Conservation (phyloP, 139 green algal genomes). For the Tetradesmus obliquus region DNA sequence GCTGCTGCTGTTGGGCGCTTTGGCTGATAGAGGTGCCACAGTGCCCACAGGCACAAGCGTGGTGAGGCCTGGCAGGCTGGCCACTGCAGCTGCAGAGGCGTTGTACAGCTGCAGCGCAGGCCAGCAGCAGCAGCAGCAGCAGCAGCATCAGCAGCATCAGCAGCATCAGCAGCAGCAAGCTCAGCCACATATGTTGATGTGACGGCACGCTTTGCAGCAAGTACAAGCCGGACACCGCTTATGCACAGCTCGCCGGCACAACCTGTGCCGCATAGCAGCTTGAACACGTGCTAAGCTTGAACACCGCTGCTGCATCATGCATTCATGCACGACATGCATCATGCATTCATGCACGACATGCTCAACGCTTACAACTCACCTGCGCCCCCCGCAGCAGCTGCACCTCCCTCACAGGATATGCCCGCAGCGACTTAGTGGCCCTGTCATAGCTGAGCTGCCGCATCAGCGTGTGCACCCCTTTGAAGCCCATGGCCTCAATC, state of each 20-base stretch:
- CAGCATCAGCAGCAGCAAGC: background rate
- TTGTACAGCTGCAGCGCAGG: constrained; percentile 6
- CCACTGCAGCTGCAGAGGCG: background rate
- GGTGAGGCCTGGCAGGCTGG: background rate
- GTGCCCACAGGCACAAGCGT: background rate
- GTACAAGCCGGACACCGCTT: too few relatives aligned
- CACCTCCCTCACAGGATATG: background rate
- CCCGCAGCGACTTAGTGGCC: background rate
- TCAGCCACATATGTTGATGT: background rate
- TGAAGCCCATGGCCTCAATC: background rate
- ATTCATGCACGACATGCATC: too few relatives aligned
- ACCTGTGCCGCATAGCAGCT: too few relatives aligned
- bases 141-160: background rate
- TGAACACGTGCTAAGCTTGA: too few relatives aligned
- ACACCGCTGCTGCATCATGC: too few relatives aligned
- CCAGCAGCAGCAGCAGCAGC: background rate
- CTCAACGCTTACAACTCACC: background rate
- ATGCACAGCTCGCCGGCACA: too few relatives aligned
- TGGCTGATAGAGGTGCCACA: background rate
- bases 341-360: too few relatives aligned
- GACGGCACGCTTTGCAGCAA: too few relatives aligned
- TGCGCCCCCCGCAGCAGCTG: background rate
- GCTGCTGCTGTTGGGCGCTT: background rate
- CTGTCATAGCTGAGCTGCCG: constrained; percentile 6
- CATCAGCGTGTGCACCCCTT: background rate